phyloP scores from a whole-genome alignment of 2,329 filamentous ascomycete species.

The Penicillium sp. region DNA sequence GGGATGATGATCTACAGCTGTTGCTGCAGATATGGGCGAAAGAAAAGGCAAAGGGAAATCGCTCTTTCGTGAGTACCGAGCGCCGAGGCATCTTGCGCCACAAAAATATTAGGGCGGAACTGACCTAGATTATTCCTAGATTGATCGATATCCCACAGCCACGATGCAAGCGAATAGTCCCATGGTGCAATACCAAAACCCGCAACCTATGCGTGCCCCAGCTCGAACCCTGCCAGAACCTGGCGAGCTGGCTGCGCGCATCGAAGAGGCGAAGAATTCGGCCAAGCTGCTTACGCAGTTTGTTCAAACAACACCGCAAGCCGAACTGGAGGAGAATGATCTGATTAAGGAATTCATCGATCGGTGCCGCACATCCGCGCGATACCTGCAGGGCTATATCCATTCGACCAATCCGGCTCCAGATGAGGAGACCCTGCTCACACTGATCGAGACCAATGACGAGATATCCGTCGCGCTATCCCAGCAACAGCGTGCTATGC shows the following conservation, averaged over 20 bases:
- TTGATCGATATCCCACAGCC: slow-evolving; percentile 12
- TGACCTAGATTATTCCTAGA: slow-evolving; percentile 1
- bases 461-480: slow-evolving; percentile 80
- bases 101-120: background rate
- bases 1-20: slow-evolving; percentile 72
- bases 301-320: slow-evolving; percentile 77
- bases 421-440: slow-evolving; percentile 92
- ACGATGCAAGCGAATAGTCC: background rate
- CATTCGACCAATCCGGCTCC: slow-evolving; percentile 74
- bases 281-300: slow-evolving; percentile 92
- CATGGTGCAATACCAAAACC: background rate
- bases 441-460: slow-evolving; percentile 91
- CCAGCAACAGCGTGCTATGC: slow-evolving; percentile 78
- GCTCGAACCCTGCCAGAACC: slow-evolving; percentile 59
- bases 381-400: slow-evolving; percentile 85
- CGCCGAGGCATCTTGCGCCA: background rate
- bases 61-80: slow-evolving; percentile 37
- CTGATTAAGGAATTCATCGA: slow-evolving; percentile 89
- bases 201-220: background rate
- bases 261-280: slow-evolving; percentile 88
- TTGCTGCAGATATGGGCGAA: slow-evolving; percentile 86
- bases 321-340: slow-evolving; percentile 79
- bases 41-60: slow-evolving; percentile 70
- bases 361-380: slow-evolving; percentile 77
- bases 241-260: slow-evolving; percentile 74